These are phyloP conservation scores for Royoungia palumana DNA, from an alignment of 768 basidiomycete genomes.

Conservation along the genomic window DNA sequence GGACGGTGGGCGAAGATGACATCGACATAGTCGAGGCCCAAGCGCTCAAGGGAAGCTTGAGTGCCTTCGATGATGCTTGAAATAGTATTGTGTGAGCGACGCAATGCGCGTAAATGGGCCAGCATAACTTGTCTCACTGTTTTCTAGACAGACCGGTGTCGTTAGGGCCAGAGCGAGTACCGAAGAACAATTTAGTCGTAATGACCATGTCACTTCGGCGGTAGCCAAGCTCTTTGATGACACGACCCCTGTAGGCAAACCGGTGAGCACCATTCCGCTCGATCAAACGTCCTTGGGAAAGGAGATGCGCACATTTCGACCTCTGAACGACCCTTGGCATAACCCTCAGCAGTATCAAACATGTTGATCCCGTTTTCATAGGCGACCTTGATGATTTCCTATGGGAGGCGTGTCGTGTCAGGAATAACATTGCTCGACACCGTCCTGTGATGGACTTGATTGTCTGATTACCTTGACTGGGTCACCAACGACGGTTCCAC, in stretches of 20 bases:
- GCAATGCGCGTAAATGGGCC: background rate
- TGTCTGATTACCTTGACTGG: conserved; percentile 42
- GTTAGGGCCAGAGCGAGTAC: conserved; percentile 46
- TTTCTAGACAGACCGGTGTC: conserved; percentile 35
- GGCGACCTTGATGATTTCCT: conserved; percentile 54
- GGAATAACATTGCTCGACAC: background rate
- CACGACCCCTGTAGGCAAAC: conserved; percentile 39
- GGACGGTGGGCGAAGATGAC: conserved; percentile 49
- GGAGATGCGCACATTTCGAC: conserved; percentile 41
- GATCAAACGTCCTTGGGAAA: background rate
- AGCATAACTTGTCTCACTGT: conserved; percentile 18
- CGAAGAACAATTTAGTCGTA: conserved; percentile 59
- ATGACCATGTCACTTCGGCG: conserved; percentile 49
- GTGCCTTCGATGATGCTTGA: conserved; percentile 53
- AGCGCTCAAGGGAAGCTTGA: conserved; percentile 46
- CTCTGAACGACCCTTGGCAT: conserved; percentile 48
- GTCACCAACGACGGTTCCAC: conserved; percentile 47
- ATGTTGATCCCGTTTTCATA: conserved; percentile 52
- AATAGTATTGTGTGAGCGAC: background rate
- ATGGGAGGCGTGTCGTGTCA: background rate
- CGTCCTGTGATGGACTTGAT: background rate
- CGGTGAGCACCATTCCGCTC: background rate
- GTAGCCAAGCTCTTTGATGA: conserved; percentile 51
- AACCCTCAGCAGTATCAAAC: conserved; percentile 47
- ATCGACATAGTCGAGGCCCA: conserved; percentile 55